phyloP scores from a whole-genome alignment of 805 yeast species.

The Suhomyces kilbournensis region DNA sequence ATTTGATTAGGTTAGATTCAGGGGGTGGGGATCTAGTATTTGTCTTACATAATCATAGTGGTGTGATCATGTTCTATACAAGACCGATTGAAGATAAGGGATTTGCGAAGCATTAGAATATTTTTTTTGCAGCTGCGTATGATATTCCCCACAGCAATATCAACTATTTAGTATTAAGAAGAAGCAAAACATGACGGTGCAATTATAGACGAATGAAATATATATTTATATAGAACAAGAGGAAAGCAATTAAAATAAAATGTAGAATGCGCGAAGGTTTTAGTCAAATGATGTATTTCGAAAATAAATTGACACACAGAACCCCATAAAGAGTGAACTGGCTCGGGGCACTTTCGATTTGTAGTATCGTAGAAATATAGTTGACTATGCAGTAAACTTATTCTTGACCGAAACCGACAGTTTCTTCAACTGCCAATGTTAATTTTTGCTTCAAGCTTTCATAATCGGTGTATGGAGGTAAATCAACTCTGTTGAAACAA shows the following conservation, averaged over 20 bases:
- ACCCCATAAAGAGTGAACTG: not conserved
- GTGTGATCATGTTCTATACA: not conserved
- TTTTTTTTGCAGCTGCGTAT: not conserved
- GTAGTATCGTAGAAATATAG: not conserved
- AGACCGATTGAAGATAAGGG: not conserved
- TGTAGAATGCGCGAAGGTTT: not conserved
- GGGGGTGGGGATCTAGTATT: not conserved
- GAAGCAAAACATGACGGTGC: slow-evolving; percentile 1
- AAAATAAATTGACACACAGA: not conserved
- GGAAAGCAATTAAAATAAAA: not conserved
- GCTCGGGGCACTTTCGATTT: not conserved
- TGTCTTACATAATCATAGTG: not conserved
- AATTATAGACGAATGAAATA: not conserved
- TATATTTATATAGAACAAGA: not conserved
- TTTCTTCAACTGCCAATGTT: slow-evolving; percentile 96
- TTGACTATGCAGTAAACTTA: slow-evolving; percentile 26
- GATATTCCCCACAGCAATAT: not conserved
- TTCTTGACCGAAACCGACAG: slow-evolving; percentile 99
- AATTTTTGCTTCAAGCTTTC: slow-evolving; percentile 85
- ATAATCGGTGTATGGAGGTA: slow-evolving; percentile 87
- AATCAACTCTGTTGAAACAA: slow-evolving; percentile 97
- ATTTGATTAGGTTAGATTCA: not conserved
- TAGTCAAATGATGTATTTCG: not conserved
- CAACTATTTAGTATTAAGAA: not conserved
- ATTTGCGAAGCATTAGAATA: not conserved